Conservation (phyloP, 108 stramenopile species). For the Cylindrotheca closterium region DNA sequence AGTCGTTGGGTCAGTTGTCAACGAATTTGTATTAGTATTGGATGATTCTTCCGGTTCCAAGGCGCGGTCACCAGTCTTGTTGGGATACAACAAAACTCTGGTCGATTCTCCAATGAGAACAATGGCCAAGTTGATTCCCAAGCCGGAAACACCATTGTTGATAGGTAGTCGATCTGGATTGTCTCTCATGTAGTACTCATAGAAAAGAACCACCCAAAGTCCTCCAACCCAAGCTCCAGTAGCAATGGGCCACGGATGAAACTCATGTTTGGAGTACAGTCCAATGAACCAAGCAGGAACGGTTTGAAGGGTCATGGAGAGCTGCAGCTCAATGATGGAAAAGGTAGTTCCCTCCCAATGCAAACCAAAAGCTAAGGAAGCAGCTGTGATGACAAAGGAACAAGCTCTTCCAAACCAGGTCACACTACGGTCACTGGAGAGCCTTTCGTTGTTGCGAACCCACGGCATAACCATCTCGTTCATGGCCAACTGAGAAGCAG, state of each 20-base stretch:
- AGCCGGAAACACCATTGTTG: slow-evolving; percentile 9
- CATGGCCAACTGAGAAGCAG: slow-evolving; percentile 33
- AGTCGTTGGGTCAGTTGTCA: too few relatives aligned
- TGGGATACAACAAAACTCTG: neutral
- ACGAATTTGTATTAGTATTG: too few relatives aligned
- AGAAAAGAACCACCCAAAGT: slow-evolving; percentile 2
- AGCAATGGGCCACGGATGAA: slow-evolving; percentile 12
- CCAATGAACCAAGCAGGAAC: slow-evolving; percentile 25
- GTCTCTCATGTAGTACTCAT: slow-evolving; percentile 4
- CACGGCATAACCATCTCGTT: slow-evolving; percentile 37
- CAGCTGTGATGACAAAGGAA: slow-evolving; percentile 8
- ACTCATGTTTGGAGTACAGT: slow-evolving; percentile 10
- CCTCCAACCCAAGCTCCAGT: neutral
- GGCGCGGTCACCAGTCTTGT: neutral
- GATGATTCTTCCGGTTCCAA: too few relatives aligned
- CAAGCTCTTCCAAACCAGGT: slow-evolving; percentile 21
- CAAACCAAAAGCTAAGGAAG: slow-evolving; percentile 11
- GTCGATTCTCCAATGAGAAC: neutral
- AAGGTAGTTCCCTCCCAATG: slow-evolving; percentile 18
- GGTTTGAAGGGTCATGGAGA: slow-evolving; percentile 14
- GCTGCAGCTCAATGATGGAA: slow-evolving; percentile 17
- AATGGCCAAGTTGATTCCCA: slow-evolving; percentile 3
- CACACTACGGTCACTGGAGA: neutral
- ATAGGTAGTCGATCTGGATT: slow-evolving; percentile 1
- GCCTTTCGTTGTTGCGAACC: neutral